phyloP scores from a whole-genome alignment of 2,329 filamentous ascomycete species.

The Scytalidium lignicola region DNA sequence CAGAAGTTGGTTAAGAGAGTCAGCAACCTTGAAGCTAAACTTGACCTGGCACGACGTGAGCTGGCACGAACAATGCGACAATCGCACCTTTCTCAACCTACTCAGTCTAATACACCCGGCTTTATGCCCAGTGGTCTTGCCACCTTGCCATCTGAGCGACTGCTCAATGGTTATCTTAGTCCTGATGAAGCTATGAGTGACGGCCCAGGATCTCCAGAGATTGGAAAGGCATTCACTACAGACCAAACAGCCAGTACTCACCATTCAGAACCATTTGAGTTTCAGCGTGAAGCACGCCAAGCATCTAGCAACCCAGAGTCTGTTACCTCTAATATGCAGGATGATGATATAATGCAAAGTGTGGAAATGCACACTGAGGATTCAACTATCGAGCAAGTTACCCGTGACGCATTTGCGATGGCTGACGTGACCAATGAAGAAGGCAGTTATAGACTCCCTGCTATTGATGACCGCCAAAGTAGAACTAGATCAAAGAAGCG shows the following conservation, averaged over 20 bases:
- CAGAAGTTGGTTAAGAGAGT: slow-evolving; percentile 54
- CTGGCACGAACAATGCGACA: slow-evolving; percentile 43
- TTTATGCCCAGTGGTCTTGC: slow-evolving; percentile 38
- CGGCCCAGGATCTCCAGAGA: slow-evolving; percentile 7
- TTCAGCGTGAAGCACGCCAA: too few relatives aligned
- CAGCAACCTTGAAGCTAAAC: slow-evolving; percentile 54
- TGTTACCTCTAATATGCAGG: too few relatives aligned
- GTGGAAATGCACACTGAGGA: neutral
- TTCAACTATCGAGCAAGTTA: too few relatives aligned
- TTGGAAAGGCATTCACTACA: slow-evolving; percentile 14
- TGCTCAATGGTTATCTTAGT: slow-evolving; percentile 31
- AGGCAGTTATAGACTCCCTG: neutral
- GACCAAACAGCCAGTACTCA: neutral
- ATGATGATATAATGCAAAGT: slow-evolving; percentile 4
- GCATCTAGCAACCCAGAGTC: too few relatives aligned
- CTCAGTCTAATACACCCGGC: slow-evolving; percentile 19
- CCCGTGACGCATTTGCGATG: too few relatives aligned
- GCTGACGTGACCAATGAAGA: too few relatives aligned
- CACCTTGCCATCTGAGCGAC: slow-evolving; percentile 39
- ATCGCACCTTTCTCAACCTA: slow-evolving; percentile 19
- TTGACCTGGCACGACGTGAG: slow-evolving; percentile 49
- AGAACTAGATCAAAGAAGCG: neutral
- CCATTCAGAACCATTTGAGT: too few relatives aligned
- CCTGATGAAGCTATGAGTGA: slow-evolving; percentile 8
- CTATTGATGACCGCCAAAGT: neutral